Evolutionary conservation across 148 eudicot genomes (phyloP), one percentile per base, ranked within the genome.

Genomic region (Gaultheria prostrata): DNA sequence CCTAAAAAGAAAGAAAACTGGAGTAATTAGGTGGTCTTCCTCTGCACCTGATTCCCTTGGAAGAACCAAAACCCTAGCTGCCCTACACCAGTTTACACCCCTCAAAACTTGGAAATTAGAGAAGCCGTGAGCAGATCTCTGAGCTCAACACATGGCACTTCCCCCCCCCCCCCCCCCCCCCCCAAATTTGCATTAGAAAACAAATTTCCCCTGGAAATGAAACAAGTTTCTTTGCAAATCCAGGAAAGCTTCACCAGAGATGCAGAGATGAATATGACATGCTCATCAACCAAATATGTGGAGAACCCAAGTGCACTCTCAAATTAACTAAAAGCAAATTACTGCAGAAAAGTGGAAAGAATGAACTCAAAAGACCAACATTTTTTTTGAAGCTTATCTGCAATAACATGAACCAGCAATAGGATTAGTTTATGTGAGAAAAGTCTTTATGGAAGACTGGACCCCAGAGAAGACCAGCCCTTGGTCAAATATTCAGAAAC

Each of bases 101-200:
- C 63, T 87, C 91, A 86, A 87, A 82, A 83, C 98, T 86, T 95
- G 89, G 98, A 86, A 85, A 87, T 85, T 12, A 84, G 97, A 88
- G 94, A 91, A 88, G 90, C 88, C 98, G 94, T 93, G 98, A 94
- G 98, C 91, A 80, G 32, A 85, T 14, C 83, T 90, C 92, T 92
- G 88, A 84, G 91, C 90, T 91, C 87, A 88, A 98, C 98, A 92
- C 96, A 88, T 94, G 98, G 86, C 87, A 85, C 82, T 84, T 89
- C 77, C 77, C 84, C 72, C 24, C 84, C 63, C 49, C 20, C 84
- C 84, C 63, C 49, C 77, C 77, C 84, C 72, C 24, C 84, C 63
- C 49, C 20, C 84, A 75, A 77, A 18, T 78, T 65, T 79, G 35
- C 57, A 75, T 67, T 69, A 26, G 33, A 48, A 30, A 63, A 51